Evolutionary conservation across 192 early-diverging fungal species (phyloP), one percentile per base, ranked within the genome.

Genomic region (Podila epigama): DNA sequence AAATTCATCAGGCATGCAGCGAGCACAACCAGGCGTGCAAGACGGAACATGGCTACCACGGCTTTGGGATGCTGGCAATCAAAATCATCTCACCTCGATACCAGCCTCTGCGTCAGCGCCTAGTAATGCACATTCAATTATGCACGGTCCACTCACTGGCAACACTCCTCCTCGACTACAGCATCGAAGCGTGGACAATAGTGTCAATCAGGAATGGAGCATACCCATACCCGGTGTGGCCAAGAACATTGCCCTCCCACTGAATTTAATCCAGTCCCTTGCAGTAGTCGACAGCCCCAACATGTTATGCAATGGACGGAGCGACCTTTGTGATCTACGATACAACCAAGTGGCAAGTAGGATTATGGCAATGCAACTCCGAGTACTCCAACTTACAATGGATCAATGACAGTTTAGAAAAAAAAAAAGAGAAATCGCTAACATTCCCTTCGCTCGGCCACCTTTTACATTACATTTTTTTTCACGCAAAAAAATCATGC

Each of bases 291-390:
- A 77, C 25, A 63, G 53, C 27, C 41, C 73, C n/a, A 37, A 41
- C 40, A 77, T 82, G 66, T 40, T 51, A 31, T 82, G 81, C 48
- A 82, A 82, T 33, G 81, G 77, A 15, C 37, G 66, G 13, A 51
- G 66, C 11, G 68, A 75, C 33, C 36, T 82, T 9, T 82, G 81
- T 51, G 70, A 82, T 58, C 69, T 82, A 16, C 39, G 77, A 20
- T 82, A 79, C 42, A 66, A 82, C 41, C 81, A 82, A 75, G 81
- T 82, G 81, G 81, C 79, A 70, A 63, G 50, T n/a, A n/a, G n/a
- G n/a, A n/a, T n/a, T n/a, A n/a, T n/a, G n/a, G n/a, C n/a, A n/a
- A n/a, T n/a, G n/a, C n/a, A n/a, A n/a, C n/a, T n/a, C n/a, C n/a
- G n/a, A n/a, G n/a, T n/a, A n/a, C n/a, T n/a, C n/a, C n/a, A n/a